phyloP scores from a whole-genome alignment of 1,284 basidiomycete species.

The Ceratobasidium sp. region DNA sequence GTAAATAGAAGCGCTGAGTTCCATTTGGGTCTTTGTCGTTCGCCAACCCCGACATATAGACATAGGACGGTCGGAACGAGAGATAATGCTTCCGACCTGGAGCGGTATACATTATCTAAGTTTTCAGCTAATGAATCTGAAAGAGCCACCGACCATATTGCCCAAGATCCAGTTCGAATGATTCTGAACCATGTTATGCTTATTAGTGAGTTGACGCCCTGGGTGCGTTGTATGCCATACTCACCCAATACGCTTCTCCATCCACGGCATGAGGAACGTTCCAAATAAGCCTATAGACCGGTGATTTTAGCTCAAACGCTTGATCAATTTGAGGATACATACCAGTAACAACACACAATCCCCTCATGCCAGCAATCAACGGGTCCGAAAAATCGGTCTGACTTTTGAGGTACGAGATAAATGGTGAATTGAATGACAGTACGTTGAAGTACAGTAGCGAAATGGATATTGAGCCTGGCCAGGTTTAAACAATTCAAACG shows the following conservation, averaged over 20 bases:
- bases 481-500: conserved; percentile 31
- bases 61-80: conserved; percentile 22
- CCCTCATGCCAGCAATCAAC: conserved; percentile 66
- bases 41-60: conserved; percentile 4
- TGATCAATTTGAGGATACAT: neutral
- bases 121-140: neutral
- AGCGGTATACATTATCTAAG: neutral
- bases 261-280: conserved; percentile 59
- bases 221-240: conserved; percentile 53
- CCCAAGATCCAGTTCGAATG: conserved; percentile 23
- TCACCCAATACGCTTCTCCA: conserved; percentile 59
- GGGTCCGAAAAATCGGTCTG: conserved; percentile 60
- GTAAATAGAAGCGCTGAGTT: conserved; percentile 58
- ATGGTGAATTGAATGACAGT: conserved; percentile 51
- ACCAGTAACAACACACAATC: conserved; percentile 58
- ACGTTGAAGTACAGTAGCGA: conserved; percentile 62
- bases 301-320: conserved; percentile 35
- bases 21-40: conserved; percentile 50
- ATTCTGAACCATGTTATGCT: neutral
- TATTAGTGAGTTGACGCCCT: too few species aligned
- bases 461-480: conserved; percentile 57
- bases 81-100: conserved; percentile 23
- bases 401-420: conserved; percentile 60
- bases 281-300: conserved; percentile 55
- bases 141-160: neutral